A percentile compares a stretch with the other conserved stretches of the same genome.
phyloP scores from a whole-genome alignment of 768 basidiomycete genomes.

The Suillus decipiens region DNA sequence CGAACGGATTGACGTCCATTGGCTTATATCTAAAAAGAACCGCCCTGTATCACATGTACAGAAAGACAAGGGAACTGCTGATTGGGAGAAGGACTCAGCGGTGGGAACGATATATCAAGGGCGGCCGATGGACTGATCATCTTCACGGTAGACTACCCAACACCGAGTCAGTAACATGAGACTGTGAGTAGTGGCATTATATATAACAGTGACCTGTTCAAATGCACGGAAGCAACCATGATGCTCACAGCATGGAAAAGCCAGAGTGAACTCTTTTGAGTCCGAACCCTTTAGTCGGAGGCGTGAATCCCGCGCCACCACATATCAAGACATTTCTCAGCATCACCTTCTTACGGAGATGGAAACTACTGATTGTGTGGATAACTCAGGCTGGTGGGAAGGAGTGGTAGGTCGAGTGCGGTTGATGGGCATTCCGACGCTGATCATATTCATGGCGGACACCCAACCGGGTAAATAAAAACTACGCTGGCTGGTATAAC shows the following conservation, averaged over 20 bases:
- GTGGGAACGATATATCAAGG: not conserved
- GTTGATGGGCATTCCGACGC: not conserved
- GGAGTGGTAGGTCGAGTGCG: not conserved
- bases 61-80: not conserved
- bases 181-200: too few species aligned
- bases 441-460: not conserved
- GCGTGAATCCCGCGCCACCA: too few species aligned
- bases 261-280: too few species aligned
- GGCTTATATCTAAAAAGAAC: not conserved
- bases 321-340: not conserved
- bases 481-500: not conserved
- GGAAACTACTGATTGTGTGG: not conserved
- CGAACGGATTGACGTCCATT: not conserved
- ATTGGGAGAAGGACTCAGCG: not conserved
- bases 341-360: not conserved
- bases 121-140: not conserved
- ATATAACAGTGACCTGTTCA: too few species aligned
- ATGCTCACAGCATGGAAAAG: too few species aligned
- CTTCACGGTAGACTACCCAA: too few species aligned
- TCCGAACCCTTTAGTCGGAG: too few species aligned
- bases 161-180: too few species aligned
- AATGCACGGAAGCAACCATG: too few species aligned
- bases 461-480: not conserved
- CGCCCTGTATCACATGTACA: not conserved
- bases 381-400: not conserved